phyloP scores from a whole-genome alignment of 768 basidiomycete genomes.

The Rhizopogon vinicolor region DNA sequence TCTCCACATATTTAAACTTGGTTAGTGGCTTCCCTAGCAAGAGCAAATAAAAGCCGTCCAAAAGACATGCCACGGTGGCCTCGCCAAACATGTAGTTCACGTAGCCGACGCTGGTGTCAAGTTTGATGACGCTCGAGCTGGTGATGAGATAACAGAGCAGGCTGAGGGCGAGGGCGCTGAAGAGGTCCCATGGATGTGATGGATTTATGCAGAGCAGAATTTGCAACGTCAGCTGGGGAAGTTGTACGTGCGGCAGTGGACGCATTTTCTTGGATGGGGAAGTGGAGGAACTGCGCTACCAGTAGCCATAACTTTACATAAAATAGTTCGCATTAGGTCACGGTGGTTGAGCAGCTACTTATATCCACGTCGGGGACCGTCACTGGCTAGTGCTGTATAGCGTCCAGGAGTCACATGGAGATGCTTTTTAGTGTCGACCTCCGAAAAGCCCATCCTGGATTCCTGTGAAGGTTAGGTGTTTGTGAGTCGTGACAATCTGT shows the following conservation, averaged over 20 bases:
- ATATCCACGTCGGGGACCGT: too few relatives aligned
- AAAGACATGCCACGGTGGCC: background rate
- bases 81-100: conserved; percentile 1
- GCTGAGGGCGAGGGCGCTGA: background rate
- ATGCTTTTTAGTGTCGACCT: too few relatives aligned
- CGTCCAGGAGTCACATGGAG: too few relatives aligned
- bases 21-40: conserved; percentile 1
- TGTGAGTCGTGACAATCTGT: too few relatives aligned
- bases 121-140: background rate
- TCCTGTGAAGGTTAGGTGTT: too few relatives aligned
- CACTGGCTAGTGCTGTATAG: background rate
- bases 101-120: conserved; percentile 1
- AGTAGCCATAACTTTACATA: too few relatives aligned
- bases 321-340: too few relatives aligned
- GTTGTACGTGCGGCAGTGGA: background rate
- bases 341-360: background rate
- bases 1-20: background rate
- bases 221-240: background rate
- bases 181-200: background rate
- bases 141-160: background rate
- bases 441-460: too few relatives aligned
- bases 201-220: background rate
- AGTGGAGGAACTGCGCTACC: too few relatives aligned
- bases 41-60: conserved; percentile 1
- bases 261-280: too few relatives aligned